Evolutionary conservation across 352 stramenopile genomes (phyloP).

Genomic region (Globisporangium spinosum): DNA sequence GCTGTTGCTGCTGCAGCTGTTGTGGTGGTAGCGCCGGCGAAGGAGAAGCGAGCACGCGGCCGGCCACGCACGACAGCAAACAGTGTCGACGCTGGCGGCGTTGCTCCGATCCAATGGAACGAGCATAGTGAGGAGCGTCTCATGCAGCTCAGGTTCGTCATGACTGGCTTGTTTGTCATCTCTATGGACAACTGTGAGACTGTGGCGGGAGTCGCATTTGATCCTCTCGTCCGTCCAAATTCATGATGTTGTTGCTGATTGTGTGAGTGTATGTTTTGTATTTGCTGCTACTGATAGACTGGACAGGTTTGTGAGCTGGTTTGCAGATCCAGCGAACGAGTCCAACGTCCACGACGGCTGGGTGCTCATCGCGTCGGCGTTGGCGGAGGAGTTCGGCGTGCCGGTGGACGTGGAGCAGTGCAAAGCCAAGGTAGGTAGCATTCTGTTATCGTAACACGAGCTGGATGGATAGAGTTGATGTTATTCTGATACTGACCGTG

Average conservation of each 20-base stretch:
- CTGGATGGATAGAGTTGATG: background rate
- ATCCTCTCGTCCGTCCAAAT: too few species aligned
- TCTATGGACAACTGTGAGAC: too few species aligned
- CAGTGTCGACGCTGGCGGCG: background rate
- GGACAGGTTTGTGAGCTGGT: background rate
- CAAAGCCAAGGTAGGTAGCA: conserved; percentile 4
- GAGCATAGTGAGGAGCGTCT: background rate
- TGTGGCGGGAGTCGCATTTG: too few species aligned
- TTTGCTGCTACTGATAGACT: background rate
- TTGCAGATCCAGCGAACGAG: background rate
- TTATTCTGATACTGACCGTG: background rate
- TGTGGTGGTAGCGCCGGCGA: background rate
- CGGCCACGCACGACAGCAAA: background rate
- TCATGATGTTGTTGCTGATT: background rate
- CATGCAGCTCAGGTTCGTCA: conserved; percentile 2
- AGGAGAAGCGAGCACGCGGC: background rate
- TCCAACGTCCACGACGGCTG: conserved; percentile 2
- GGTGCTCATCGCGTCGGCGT: background rate
- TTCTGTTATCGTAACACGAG: background rate
- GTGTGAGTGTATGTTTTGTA: background rate
- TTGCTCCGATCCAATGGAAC: conserved; percentile 6
- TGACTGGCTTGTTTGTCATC: too few species aligned
- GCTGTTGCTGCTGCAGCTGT: background rate
- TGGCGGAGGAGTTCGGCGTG: conserved; percentile 4
- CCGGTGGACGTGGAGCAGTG: conserved; percentile 8